A percentile compares a stretch with the other conserved stretches of the same genome.
These are phyloP conservation scores for Leccinum griseonigrum DNA, from an alignment of 1,284 basidiomycete genomes.

Conservation along the genomic window DNA sequence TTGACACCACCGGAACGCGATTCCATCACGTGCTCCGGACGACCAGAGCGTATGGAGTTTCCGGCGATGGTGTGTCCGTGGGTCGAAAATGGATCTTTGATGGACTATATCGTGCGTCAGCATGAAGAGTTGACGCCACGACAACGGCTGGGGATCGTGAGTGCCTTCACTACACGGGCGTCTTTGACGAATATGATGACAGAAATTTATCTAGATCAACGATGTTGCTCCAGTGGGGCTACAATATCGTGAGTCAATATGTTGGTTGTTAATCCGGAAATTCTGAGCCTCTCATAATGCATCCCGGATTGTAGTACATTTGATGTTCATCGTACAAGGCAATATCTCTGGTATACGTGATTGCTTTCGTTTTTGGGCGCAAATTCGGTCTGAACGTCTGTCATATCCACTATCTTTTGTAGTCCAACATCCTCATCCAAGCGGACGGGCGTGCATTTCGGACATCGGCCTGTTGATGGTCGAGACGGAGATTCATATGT, in stretches of 20 bases:
- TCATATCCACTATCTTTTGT: neutral
- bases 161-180: neutral
- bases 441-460: conserved; percentile 23
- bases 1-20: conserved; percentile 18
- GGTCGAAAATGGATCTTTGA: conserved; percentile 25
- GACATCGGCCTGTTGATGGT: conserved; percentile 24
- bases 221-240: conserved; percentile 24
- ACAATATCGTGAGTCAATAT: conserved; percentile 21
- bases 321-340: conserved; percentile 22
- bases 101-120: conserved; percentile 13
- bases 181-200: neutral
- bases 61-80: conserved; percentile 30
- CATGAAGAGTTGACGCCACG: conserved; percentile 7
- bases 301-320: conserved; percentile 20
- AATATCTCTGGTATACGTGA: conserved; percentile 31
- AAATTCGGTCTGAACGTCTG: neutral
- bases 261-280: neutral
- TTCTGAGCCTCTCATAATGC: neutral
- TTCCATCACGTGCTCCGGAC: conserved; percentile 25
- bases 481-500: conserved; percentile 6
- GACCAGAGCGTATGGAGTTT: conserved; percentile 23
- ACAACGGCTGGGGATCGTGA: conserved; percentile 20
- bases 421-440: conserved; percentile 25
- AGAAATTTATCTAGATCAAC: conserved; percentile 15
- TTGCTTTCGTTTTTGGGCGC: neutral